Evolutionary conservation across 2,329 filamentous ascomycete genomes (phyloP), one percentile per base, ranked within the genome.

Genomic region (Verticillium longisporum): DNA sequence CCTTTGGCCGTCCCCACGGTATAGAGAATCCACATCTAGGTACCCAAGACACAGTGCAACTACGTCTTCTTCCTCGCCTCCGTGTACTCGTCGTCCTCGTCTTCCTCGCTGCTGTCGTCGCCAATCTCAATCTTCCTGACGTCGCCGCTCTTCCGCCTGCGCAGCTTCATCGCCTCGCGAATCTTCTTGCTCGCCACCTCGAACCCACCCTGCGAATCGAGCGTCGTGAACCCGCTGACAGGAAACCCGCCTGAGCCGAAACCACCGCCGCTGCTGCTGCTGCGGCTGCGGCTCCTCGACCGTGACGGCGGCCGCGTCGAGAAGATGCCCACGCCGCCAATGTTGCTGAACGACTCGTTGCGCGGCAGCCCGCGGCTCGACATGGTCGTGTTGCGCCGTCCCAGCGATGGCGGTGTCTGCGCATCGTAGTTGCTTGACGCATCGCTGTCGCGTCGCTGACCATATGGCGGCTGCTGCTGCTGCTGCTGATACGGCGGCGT

Each of bases 321-420:
- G 77, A 98, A 99, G 76, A 99, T 88, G 63, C 90, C 91, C 66
- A 97, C 89, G 57, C 85, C 87, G 13, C 91, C 89, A 65, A 98
- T 89, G 73, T 98, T 94, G 74, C 88, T 88, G 77, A 97, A 97
- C 0, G 91, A 95, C 75, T 98, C 95, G 77, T 97, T 97, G 63
- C 90, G 88, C 9, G 94, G 93, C 66, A 84, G 78, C 1, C 78
- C 77, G 18, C 80, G 78, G 68, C 81, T 83, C 34, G 81, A 84
- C 65, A 77, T 76, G 33, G 78, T 83, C 26, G 79, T 88, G 75
- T 72, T 82, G 74, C 76, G 77, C 60, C 77, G 77, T 55, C 74
- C 75, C 66, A 78, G 72, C 62, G 70, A 71, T 56, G 71, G 73
- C 21, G 75, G 74, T 18, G 75, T 73, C 60, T 78, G 76, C 41